Evolutionary conservation across 1,139 yeast genomes (phyloP).

Genomic region (Hyphopichia buzzinii): DNA sequence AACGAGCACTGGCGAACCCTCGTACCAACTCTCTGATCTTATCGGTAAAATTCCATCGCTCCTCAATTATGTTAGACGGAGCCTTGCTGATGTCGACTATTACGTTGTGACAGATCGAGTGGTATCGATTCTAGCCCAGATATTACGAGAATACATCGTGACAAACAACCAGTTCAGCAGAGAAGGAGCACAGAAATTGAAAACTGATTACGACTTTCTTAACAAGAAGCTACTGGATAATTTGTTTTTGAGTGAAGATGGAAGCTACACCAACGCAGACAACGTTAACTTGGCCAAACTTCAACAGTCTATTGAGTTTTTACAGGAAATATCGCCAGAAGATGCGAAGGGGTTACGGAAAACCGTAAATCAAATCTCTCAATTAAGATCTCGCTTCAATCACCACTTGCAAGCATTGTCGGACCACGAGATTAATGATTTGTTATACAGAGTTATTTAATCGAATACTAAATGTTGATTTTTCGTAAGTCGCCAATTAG

Average conservation of each 20-base stretch:
- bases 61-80: slow-evolving; percentile 30
- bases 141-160: slow-evolving; percentile 57
- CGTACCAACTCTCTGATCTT: slow-evolving; percentile 35
- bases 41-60: slow-evolving; percentile 34
- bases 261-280: slow-evolving; percentile 21
- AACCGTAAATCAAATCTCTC: slow-evolving; percentile 13
- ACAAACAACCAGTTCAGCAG: slow-evolving; percentile 61
- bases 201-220: slow-evolving; percentile 51
- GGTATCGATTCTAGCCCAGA: slow-evolving; percentile 45
- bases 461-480: no score
- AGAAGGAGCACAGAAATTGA: slow-evolving; percentile 57
- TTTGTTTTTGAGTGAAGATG: slow-evolving; percentile 14
- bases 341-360: slow-evolving; percentile 17
- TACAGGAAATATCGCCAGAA: slow-evolving; percentile 25
- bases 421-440: slow-evolving; percentile 34
- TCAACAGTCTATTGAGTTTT: slow-evolving; percentile 40
- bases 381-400: slow-evolving; percentile 24
- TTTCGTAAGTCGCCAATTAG: no score
- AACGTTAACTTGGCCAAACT: slow-evolving; percentile 29
- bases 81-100: slow-evolving; percentile 28
- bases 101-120: slow-evolving; percentile 33
- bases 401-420: slow-evolving; percentile 24
- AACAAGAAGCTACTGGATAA: slow-evolving; percentile 31
- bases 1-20: slow-evolving; percentile 20
- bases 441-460: slow-evolving; percentile 29